Percentiles rank a stretch among this genome's conserved stretches.
phyloP scores from a whole-genome alignment of 352 stramenopile genomes.

The Globisporangium iwayamae region DNA sequence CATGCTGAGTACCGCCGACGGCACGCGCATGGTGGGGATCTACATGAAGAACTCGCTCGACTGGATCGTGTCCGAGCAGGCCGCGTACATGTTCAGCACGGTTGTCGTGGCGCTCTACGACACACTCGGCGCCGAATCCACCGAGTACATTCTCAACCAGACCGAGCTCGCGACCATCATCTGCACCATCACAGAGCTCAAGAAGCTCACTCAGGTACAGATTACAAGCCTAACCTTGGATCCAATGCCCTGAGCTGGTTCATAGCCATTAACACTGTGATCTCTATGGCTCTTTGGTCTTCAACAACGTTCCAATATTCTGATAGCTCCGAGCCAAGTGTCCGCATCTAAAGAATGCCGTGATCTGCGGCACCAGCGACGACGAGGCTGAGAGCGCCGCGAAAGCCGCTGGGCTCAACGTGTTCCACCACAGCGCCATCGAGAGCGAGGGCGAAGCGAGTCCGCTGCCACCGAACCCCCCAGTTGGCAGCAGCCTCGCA shows the following conservation, averaged over 20 bases:
- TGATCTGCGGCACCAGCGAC: conserved; percentile 37
- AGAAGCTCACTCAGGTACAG: conserved; percentile 36
- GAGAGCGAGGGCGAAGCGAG: conserved; percentile 37
- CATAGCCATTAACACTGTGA: neutral
- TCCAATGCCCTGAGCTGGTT: too few species aligned
- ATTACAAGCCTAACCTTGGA: neutral
- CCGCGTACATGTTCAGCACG: conserved; percentile 39
- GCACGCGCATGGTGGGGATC: conserved; percentile 77
- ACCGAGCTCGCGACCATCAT: conserved; percentile 64
- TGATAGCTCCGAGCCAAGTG: conserved; percentile 33
- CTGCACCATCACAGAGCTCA: conserved; percentile 52
- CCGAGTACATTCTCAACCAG: conserved; percentile 75
- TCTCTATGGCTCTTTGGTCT: neutral
- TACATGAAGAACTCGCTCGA: conserved; percentile 97
- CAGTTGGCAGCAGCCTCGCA: conserved; percentile 67
- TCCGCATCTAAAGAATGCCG: conserved; percentile 41
- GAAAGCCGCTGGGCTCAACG: conserved; percentile 27
- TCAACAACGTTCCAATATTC: neutral
- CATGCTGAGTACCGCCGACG: conserved; percentile 21
- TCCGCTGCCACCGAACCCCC: conserved; percentile 25
- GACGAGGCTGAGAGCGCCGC: conserved; percentile 34
- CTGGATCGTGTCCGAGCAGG: conserved; percentile 93
- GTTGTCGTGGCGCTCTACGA: conserved; percentile 73
- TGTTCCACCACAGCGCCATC: conserved; percentile 36
- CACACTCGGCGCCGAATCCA: conserved; percentile 67